Evolutionary conservation across 176 grass and related monocot species (phyloP).

Genomic region (Cocos nucifera): DNA sequence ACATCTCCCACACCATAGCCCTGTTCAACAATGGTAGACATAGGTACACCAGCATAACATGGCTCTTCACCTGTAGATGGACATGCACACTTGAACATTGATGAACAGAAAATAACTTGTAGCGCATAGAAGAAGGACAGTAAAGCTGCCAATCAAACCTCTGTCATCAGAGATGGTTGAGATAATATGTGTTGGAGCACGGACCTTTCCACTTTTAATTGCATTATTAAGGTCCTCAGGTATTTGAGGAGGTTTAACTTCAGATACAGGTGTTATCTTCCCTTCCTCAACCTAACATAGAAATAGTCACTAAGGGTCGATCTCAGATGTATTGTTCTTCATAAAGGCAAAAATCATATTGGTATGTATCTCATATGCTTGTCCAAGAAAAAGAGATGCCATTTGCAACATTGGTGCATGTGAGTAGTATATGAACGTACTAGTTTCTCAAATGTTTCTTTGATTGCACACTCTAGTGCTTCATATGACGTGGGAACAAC

Average conservation of each 20-base stretch:
- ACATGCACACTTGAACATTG: slow-evolving; percentile 14
- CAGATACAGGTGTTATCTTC: slow-evolving; percentile 66
- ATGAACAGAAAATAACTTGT: not conserved
- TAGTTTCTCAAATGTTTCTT: slow-evolving; percentile 87
- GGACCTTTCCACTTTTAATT: slow-evolving; percentile 98
- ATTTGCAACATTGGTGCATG: not conserved
- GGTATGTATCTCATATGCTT: not conserved
- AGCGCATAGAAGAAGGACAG: slow-evolving; percentile 7
- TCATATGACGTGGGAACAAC: slow-evolving; percentile 95
- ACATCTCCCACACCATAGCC: slow-evolving; percentile 98
- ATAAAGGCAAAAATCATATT: no score
- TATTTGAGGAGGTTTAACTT: slow-evolving; percentile 85
- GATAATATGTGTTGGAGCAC: slow-evolving; percentile 96
- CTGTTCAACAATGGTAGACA: slow-evolving; percentile 91
- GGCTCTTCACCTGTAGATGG: slow-evolving; percentile 82
- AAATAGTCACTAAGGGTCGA: not conserved
- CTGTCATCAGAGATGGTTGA: slow-evolving; percentile 99
- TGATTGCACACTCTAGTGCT: slow-evolving; percentile 76
- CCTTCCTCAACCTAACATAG: slow-evolving; percentile 69
- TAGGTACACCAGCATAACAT: slow-evolving; percentile 95
- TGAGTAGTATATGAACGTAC: slow-evolving; percentile 28
- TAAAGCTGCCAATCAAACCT: slow-evolving; percentile 53
- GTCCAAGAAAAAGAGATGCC: not conserved
- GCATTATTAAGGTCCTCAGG: slow-evolving; percentile 93
- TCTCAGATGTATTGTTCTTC: no score